These are phyloP conservation scores for Pseudogymnoascus sp. DNA, from an alignment of 2,329 filamentous ascomycete species.

Conservation along the genomic window DNA sequence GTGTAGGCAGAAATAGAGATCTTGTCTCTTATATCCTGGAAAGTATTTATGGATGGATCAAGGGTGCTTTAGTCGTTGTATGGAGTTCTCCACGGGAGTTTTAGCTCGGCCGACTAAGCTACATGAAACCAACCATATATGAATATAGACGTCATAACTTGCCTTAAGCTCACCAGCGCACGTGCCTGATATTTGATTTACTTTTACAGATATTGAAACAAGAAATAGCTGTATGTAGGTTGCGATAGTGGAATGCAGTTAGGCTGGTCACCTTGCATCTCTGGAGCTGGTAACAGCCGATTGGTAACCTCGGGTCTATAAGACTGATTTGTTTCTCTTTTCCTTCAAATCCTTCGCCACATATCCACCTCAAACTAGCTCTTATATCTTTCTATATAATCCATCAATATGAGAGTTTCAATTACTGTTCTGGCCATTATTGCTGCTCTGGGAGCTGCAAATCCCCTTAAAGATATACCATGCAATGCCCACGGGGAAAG, in stretches of 20 bases:
- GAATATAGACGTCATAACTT: background rate
- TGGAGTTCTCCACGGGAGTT: conserved; percentile 4
- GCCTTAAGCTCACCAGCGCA: background rate
- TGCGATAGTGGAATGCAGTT: too few species aligned
- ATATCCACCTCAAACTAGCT: background rate
- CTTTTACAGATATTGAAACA: too few species aligned
- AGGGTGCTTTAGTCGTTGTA: background rate
- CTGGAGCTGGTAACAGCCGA: too few species aligned
- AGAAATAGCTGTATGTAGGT: too few species aligned
- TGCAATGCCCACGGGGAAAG: background rate
- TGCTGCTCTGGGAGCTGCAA: background rate
- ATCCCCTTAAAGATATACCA: background rate
- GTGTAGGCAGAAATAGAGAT: too few species aligned
- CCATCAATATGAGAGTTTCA: background rate
- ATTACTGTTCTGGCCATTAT: background rate
- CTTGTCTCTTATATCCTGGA: too few species aligned
- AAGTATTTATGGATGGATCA: too few species aligned
- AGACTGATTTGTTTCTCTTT: too few species aligned
- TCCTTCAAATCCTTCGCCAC: background rate
- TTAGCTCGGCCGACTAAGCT: background rate
- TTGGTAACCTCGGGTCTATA: too few species aligned
- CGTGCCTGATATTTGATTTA: too few species aligned
- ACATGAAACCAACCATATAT: too few species aligned
- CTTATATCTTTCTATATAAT: background rate
- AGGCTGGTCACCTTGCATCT: too few species aligned